Evolutionary conservation across 2,329 filamentous ascomycete genomes (phyloP).

Genomic region (Verticillium dahliae): DNA sequence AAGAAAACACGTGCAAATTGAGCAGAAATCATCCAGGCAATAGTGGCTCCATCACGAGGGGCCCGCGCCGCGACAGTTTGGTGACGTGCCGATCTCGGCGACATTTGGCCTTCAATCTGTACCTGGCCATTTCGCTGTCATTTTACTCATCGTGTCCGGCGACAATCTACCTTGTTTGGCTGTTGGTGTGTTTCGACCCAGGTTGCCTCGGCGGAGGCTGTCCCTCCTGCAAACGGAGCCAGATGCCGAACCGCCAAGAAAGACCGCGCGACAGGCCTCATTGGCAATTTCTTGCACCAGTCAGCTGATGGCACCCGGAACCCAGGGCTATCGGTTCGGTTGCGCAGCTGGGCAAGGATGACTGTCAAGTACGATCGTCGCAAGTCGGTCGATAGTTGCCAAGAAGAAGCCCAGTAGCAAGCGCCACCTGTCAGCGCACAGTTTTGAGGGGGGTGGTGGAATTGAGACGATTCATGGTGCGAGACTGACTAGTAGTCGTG

Average conservation of each 20-base stretch:
- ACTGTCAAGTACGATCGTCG: neutral
- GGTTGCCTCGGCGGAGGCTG: neutral
- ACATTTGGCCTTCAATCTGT: neutral
- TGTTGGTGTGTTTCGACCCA: neutral
- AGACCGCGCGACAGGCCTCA: neutral
- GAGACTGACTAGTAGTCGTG: neutral
- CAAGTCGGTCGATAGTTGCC: neutral
- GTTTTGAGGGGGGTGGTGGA: neutral
- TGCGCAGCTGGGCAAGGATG: neutral
- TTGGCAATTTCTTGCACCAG: neutral
- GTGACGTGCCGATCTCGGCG: neutral
- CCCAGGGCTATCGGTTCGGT: neutral
- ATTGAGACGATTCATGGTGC: neutral
- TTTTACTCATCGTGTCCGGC: neutral
- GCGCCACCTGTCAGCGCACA: neutral
- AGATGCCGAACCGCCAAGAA: neutral
- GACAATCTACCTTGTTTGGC: neutral
- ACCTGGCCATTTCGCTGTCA: neutral
- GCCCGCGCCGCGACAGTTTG: neutral
- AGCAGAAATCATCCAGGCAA: neutral
- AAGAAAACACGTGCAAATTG: neutral
- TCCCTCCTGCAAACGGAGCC: neutral
- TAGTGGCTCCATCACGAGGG: neutral
- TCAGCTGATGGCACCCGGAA: neutral
- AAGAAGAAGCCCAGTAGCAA: neutral